Percentiles rank a stretch among this genome's conserved stretches.
Conservation (phyloP, 2,329 filamentous ascomycete species). For the Ceratocystis variospora region DNA sequence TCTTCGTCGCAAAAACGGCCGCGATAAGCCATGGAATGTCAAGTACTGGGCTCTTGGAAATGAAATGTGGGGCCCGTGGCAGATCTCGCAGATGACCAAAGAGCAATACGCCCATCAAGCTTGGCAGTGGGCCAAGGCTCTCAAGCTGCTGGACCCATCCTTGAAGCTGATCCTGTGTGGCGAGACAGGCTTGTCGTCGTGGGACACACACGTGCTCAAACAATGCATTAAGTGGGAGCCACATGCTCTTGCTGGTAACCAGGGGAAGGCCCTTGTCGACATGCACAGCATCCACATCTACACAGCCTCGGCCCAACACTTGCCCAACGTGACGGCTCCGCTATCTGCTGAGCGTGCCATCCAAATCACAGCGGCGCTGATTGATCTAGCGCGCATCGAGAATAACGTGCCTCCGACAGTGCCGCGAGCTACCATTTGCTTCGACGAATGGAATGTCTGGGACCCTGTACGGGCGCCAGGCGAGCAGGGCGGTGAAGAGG, state of each 20-base stretch:
- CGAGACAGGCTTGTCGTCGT: constrained; percentile 51
- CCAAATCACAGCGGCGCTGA: constrained; percentile 51
- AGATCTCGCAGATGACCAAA: constrained; percentile 54
- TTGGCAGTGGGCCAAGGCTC: constrained; percentile 57
- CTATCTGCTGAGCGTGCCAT: constrained; percentile 60
- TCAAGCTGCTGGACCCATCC: constrained; percentile 56
- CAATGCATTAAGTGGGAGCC: constrained; percentile 41
- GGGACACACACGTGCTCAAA: constrained; percentile 62
- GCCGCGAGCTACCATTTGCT: constrained; percentile 58
- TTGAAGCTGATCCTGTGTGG: constrained; percentile 62
- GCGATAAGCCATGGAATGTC: constrained; percentile 60
- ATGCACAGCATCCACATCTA: constrained; percentile 76
- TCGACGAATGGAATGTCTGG: constrained; percentile 81
- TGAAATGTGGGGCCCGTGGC: constrained; percentile 53
- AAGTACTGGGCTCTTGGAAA: constrained; percentile 83
- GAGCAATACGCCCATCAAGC: constrained; percentile 56
- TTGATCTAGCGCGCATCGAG: constrained; percentile 61
- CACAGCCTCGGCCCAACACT: constrained; percentile 43
- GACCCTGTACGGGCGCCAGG: constrained; percentile 58
- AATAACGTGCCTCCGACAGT: constrained; percentile 46
- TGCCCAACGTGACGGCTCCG: constrained; percentile 40
- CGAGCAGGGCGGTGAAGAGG: constrained; percentile 56
- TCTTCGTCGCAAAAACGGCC: constrained; percentile 60
- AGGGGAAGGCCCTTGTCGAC: constrained; percentile 42
- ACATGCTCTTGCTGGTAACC: constrained; percentile 27